Conservation (phyloP, 805 yeast genomes). For the Scheffersomyces ergatensis region DNA sequence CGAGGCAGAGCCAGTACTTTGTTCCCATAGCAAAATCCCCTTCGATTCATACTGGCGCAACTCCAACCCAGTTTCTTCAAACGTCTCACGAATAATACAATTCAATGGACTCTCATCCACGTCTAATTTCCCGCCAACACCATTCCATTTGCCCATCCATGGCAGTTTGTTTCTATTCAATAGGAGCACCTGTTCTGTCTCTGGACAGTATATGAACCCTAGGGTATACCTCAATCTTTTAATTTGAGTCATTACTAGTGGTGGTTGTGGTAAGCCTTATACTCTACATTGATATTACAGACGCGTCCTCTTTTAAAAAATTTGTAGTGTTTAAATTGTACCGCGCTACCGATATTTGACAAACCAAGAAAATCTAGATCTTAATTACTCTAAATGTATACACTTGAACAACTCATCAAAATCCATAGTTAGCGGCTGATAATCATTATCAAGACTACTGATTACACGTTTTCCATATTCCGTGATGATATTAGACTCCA, state of each 20-base stretch:
- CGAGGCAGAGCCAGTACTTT: background rate
- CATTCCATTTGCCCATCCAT: constrained; percentile 50
- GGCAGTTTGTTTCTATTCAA: constrained; percentile 41
- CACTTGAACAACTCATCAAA: constrained; percentile 13
- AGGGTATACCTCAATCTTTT: constrained; percentile 16
- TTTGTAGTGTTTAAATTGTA: too few relatives aligned
- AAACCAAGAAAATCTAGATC: too few relatives aligned
- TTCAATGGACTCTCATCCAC: constrained; percentile 30
- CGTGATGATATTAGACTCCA: constrained; percentile 6
- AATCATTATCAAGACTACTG: background rate
- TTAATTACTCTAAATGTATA: constrained; percentile 5
- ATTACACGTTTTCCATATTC: constrained; percentile 7
- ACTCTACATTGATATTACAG: too few relatives aligned
- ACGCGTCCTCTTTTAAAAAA: too few relatives aligned
- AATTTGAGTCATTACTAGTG: background rate
- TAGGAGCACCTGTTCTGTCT: constrained; percentile 28
- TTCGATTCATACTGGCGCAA: constrained; percentile 25
- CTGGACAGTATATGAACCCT: constrained; percentile 26
- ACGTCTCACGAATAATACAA: constrained; percentile 41
- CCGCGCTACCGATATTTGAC: too few relatives aligned
- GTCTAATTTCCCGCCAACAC: constrained; percentile 44
- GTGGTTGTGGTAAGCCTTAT: too few relatives aligned
- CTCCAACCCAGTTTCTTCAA: constrained; percentile 39
- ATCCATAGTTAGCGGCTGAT: constrained; percentile 6
- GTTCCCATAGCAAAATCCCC: constrained; percentile 36